These are phyloP conservation scores for Nymphaea colorata DNA, from an alignment of 164 flowering plant genomes.

Conservation along the genomic window DNA sequence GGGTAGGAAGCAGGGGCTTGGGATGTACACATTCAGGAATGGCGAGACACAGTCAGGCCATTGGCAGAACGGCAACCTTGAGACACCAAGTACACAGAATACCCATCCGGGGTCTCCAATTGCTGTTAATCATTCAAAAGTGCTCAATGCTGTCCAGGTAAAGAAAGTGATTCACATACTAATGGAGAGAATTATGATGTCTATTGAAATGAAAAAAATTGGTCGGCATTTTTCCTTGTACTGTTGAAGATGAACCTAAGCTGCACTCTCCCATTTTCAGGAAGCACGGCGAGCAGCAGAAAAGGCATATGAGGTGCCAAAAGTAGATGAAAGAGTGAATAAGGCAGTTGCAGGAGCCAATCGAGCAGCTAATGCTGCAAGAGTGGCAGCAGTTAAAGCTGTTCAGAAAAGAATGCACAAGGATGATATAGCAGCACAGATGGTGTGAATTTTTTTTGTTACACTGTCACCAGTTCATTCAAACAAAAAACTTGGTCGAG, in stretches of 20 bases:
- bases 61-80: slow-evolving; percentile 72
- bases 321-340: slow-evolving; percentile 76
- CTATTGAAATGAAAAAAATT: neutral
- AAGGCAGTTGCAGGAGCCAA: slow-evolving; percentile 73
- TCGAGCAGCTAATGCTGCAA: slow-evolving; percentile 86
- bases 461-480: neutral
- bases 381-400: slow-evolving; percentile 93
- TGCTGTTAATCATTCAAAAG: slow-evolving; percentile 52
- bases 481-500: neutral
- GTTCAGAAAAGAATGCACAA: slow-evolving; percentile 82
- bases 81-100: slow-evolving; percentile 39
- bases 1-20: slow-evolving; percentile 87
- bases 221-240: neutral
- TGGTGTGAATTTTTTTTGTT: neutral
- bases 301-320: slow-evolving; percentile 45
- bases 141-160: slow-evolving; percentile 74
- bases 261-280: slow-evolving; percentile 21
- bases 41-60: slow-evolving; percentile 72
- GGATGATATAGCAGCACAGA: slow-evolving; percentile 8
- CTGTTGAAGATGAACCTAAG: neutral
- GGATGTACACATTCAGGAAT: slow-evolving; percentile 79
- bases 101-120: slow-evolving; percentile 45
- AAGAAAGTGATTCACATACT: neutral
- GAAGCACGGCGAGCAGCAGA: slow-evolving; percentile 74
- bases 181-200: neutral